Evolutionary conservation across 176 grass and related monocot genomes (phyloP).

Genomic region (Musa beccarii): DNA sequence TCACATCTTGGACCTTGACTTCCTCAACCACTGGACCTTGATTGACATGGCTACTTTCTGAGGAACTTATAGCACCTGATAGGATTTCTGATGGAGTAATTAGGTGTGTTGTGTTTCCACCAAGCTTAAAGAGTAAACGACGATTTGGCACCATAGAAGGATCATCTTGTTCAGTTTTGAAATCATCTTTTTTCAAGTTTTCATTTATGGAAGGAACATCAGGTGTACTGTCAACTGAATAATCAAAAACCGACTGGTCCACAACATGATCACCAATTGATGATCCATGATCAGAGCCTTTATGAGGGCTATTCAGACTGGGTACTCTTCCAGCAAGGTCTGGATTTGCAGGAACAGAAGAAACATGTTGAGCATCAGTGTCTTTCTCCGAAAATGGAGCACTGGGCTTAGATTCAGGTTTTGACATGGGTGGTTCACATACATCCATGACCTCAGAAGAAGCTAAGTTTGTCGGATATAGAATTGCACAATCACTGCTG

Average conservation of each 20-base stretch:
- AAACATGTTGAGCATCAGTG: conserved; percentile 28
- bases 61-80: conserved; percentile 44
- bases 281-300: conserved; percentile 37
- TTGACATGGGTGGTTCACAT: conserved; percentile 34
- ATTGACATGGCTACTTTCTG: conserved; percentile 35
- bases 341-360: conserved; percentile 31
- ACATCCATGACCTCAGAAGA: conserved; percentile 21
- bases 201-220: conserved; percentile 29
- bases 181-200: conserved; percentile 32
- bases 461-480: conserved; percentile 8
- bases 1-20: conserved; percentile 34
- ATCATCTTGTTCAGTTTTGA: conserved; percentile 28
- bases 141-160: conserved; percentile 34
- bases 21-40: conserved; percentile 30
- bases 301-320: conserved; percentile 26
- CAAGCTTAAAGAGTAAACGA: conserved; percentile 31
- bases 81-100: conserved; percentile 76
- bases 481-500: conserved; percentile 22
- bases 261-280: conserved; percentile 37
- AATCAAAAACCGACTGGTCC: conserved; percentile 36
- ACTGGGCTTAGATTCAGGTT: conserved; percentile 35
- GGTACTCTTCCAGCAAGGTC: conserved; percentile 36
- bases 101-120: conserved; percentile 42
- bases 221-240: conserved; percentile 34
- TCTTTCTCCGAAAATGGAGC: conserved; percentile 35